Evolutionary conservation across 129 eudicot species (phyloP).

Genomic region (Tagetes patula): DNA sequence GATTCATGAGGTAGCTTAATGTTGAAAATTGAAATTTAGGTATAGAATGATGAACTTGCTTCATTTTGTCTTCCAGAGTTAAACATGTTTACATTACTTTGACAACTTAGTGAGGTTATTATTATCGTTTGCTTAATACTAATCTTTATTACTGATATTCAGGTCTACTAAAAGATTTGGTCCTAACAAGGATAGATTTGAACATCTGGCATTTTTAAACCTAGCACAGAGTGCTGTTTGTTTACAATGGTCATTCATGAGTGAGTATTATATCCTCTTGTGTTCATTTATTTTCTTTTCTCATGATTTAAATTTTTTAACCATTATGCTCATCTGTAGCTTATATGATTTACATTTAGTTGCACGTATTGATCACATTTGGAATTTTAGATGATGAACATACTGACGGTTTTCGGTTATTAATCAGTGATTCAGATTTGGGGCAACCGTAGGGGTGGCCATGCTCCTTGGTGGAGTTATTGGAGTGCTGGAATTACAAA

Average conservation of each 20-base stretch:
- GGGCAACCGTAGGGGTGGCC: slow-evolving; percentile 61
- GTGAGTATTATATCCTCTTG: slow-evolving; percentile 42
- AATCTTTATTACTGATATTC: slow-evolving; percentile 11
- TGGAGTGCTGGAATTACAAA: slow-evolving; percentile 99
- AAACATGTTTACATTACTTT: neutral
- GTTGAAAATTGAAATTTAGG: neutral
- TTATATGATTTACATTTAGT: neutral
- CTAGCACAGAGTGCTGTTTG: slow-evolving; percentile 92
- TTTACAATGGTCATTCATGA: slow-evolving; percentile 84
- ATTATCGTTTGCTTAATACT: neutral
- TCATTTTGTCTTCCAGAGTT: neutral
- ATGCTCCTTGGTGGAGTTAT: slow-evolving; percentile 99
- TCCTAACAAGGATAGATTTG: slow-evolving; percentile 76
- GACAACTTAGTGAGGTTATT: neutral
- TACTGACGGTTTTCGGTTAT: slow-evolving; percentile 28
- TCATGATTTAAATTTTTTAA: slow-evolving; percentile 6
- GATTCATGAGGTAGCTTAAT: too few relatives aligned
- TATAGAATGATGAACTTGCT: neutral
- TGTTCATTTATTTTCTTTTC: neutral
- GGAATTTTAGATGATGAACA: neutral
- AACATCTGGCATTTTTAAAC: slow-evolving; percentile 88
- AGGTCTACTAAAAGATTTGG: slow-evolving; percentile 98
- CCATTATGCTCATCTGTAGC: slow-evolving; percentile 2
- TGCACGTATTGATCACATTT: neutral
- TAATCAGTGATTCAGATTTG: slow-evolving; percentile 78